These are phyloP conservation scores for Saccharum spontaneum DNA, from an alignment of 176 grass and related monocot species.

Conservation along the genomic window DNA sequence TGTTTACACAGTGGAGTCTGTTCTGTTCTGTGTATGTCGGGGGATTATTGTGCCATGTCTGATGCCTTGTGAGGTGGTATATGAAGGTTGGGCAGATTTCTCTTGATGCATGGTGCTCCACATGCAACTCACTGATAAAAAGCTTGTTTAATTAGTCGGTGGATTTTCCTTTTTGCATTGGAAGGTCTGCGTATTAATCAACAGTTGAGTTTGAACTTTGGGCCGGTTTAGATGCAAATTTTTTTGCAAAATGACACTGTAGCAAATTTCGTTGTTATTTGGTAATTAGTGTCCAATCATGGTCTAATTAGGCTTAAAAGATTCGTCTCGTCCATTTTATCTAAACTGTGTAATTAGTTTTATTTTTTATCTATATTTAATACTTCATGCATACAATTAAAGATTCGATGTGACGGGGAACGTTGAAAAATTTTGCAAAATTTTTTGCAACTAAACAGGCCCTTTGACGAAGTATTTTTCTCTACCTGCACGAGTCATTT, in stretches of 20 bases:
- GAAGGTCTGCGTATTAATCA: background rate
- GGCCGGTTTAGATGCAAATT: no score
- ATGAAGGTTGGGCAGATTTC: constrained; percentile 2
- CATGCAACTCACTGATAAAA: background rate
- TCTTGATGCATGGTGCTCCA: constrained; percentile 19
- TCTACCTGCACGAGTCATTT: background rate
- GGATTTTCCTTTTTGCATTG: constrained; percentile 14
- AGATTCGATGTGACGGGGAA: no score
- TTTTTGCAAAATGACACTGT: no score
- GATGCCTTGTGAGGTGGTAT: background rate
- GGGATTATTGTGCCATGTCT: background rate
- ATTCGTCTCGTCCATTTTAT: no score
- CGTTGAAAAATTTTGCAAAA: no score
- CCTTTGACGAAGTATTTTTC: background rate
- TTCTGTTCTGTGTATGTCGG: constrained; percentile 21
- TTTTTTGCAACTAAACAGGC: no score
- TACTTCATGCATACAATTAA: no score
- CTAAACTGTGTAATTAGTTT: no score
- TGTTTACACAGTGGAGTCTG: background rate
- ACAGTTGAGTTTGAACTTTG: constrained; percentile 28
- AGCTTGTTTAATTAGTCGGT: background rate
- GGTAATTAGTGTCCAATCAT: no score
- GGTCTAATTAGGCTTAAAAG: no score
- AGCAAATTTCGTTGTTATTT: no score
- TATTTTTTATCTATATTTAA: no score